Evolutionary conservation across 805 yeast genomes (phyloP), one percentile per base, ranked within the genome.

Genomic region (Candida odintsovae): DNA sequence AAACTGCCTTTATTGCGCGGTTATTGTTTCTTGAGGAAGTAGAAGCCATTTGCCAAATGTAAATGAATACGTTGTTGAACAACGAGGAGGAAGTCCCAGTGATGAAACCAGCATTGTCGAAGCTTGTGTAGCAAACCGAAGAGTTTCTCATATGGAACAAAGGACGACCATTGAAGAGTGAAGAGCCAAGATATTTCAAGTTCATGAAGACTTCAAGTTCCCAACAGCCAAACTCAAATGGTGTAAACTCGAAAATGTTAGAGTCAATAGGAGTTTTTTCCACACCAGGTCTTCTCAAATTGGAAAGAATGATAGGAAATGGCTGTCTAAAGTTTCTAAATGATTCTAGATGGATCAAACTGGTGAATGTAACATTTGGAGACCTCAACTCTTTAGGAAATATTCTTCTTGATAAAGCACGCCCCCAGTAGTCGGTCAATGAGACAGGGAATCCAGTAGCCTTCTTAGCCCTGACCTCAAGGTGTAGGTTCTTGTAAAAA

Each of bases 141-240:
- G 48, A 50, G 35, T 56, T 57, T 12, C 60, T 50, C 7, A 63
- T 47, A 16, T 52, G 55, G 35, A 50, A 51, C 1, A 50, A 45
- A 0, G 81, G 67, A 11, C 47, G 50, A 0, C 86, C 86, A 40
- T 70, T 64, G 22, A 50, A 48, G 10, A 80, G 56, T 2, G 62
- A 45, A 0, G 84, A 67, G 0, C 88, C 88, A 23, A 82, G 58
- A 52, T 72, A 81, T 48, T 69, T 70, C 37, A 75, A 52, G n/a
- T 75, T 69, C 3, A 74, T 65, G 52, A 82, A 82, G 5, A 77
- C 65, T 33, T 68, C 62, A 29, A 75, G 51, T 50, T 80, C 84
- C 86, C 86, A 82, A 0, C 84, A 78, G 0, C 88, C 88, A 65
- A 81, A 81, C 47, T 82, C 89, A 55, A 62, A 78, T 0, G 86